A percentile compares a stretch with the other conserved stretches of the same genome.
Evolutionary conservation across 202 grass and related monocot species (phyloP).

Genomic region (Setaria italica): DNA sequence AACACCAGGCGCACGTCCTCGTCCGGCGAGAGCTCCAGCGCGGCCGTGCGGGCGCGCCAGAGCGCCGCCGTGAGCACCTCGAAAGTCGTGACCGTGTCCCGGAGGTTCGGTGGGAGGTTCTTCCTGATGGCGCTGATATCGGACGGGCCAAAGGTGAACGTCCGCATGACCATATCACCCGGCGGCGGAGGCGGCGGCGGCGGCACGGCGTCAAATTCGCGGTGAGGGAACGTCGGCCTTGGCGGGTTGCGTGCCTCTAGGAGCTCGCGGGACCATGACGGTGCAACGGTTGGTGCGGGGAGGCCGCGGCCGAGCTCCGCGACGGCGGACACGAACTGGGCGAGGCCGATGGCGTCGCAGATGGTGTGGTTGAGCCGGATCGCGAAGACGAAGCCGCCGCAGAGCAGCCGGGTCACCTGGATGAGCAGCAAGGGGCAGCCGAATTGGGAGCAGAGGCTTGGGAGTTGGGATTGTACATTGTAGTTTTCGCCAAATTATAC

Average conservation of each 20-base stretch:
- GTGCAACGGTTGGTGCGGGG: neutral
- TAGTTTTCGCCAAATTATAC: too few relatives aligned
- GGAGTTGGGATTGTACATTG: too few relatives aligned
- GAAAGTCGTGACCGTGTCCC: slow-evolving; percentile 53
- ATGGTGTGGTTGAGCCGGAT: slow-evolving; percentile 55
- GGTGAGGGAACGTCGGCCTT: slow-evolving; percentile 38
- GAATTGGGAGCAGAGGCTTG: neutral
- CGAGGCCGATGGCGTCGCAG: slow-evolving; percentile 47
- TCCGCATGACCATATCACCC: slow-evolving; percentile 45
- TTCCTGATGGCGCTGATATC: slow-evolving; percentile 47
- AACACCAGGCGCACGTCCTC: slow-evolving; percentile 39
- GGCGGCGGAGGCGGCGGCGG: neutral
- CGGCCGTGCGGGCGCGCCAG: slow-evolving; percentile 57
- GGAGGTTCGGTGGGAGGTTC: neutral
- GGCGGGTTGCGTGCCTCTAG: slow-evolving; percentile 43
- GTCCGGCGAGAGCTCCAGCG: slow-evolving; percentile 36
- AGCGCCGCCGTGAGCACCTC: slow-evolving; percentile 63
- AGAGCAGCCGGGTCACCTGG: slow-evolving; percentile 59
- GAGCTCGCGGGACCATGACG: slow-evolving; percentile 50
- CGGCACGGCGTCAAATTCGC: slow-evolving; percentile 38
- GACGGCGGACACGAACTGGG: slow-evolving; percentile 49
- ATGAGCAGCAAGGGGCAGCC: slow-evolving; percentile 49
- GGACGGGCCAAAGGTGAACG: slow-evolving; percentile 53
- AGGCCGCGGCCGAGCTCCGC: slow-evolving; percentile 37
- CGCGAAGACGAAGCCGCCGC: slow-evolving; percentile 54